Base-by-base conservation (phyloP, 805 yeast species). In the Kodamaea hsintzibuensis region DNA sequence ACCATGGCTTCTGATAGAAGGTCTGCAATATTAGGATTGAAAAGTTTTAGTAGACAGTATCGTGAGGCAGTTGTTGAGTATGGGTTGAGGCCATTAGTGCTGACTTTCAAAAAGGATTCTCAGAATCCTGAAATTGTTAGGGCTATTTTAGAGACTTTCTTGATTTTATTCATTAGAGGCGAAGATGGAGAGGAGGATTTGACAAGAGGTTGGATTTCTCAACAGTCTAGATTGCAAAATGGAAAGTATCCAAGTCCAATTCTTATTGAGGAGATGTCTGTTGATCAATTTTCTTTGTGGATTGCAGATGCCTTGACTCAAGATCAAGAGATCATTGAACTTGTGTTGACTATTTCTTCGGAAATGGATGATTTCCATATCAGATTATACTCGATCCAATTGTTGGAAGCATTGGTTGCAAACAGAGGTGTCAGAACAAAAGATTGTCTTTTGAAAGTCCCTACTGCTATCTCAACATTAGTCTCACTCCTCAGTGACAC, bases 251-350 rank as follows among this genome's bases (percentile, higher is more conserved):
- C 92, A 0, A 84, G 91, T 2, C 95, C 95, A 2, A 71, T 85
- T 16, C 72, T 84, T 25, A 71, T 81, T 68, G 83, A 80, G 49
- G 81, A 81, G 43, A 79, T 78, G 2, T 70, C 75, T 3, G 82
- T 84, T 10, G 98, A 92, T 66, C 96, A 91, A 63, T 89, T 95
- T 59, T 89, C 97, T 0, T 72, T 92, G 53, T 92, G 98, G 96
- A 89, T 95, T 33, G 91, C 98, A 0, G 99, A 95, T 70, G 98
- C 91, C 63, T 75, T 95, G 61, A 88, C 92, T 1, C 92, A 89
- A 55, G 70, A 68, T 48, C 69, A 62, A 14, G 69, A 63, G 25
- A 58, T 67, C 16, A 55, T 76, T 40, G 54, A 57, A 16, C 58
- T 66, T 39, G 56, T 76, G 38, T 57, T 76, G 42, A 68, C 70